phyloP scores from a whole-genome alignment of 768 basidiomycete species.

The Myochromella boudieri region DNA sequence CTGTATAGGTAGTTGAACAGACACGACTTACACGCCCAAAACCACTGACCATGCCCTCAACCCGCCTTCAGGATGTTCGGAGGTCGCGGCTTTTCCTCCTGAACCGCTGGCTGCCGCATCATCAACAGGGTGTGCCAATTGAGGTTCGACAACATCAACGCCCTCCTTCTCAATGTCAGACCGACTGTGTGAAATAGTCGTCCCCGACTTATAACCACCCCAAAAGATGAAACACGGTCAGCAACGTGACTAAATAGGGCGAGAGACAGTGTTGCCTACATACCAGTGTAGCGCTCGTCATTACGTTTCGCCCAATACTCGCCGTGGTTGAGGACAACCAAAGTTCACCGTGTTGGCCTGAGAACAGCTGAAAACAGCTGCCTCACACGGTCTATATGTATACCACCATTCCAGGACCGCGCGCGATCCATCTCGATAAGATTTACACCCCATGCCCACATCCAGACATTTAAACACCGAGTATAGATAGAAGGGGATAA shows the following conservation, averaged over 20 bases:
- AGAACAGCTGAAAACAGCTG: neutral
- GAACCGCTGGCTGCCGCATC: neutral
- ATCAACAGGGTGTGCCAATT: neutral
- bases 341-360: too few species aligned
- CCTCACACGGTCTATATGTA: neutral
- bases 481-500: conserved; percentile 4
- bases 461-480: neutral
- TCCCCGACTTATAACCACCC: too few species aligned
- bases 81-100: neutral
- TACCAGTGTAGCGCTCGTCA: neutral
- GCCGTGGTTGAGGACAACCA: too few species aligned
- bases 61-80: conserved; percentile 23
- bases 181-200: neutral
- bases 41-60: conserved; percentile 23
- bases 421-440: conserved; percentile 1
- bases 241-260: too few species aligned
- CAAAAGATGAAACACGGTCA: too few species aligned
- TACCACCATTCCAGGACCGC: neutral
- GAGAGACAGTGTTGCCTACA: too few species aligned
- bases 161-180: neutral
- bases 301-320: too few species aligned
- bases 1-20: neutral
- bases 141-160: neutral
- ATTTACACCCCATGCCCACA: neutral
- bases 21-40: conserved; percentile 21